phyloP scores from a whole-genome alignment of 2,329 filamentous ascomycete species.

The Incumbomyces delicatus region DNA sequence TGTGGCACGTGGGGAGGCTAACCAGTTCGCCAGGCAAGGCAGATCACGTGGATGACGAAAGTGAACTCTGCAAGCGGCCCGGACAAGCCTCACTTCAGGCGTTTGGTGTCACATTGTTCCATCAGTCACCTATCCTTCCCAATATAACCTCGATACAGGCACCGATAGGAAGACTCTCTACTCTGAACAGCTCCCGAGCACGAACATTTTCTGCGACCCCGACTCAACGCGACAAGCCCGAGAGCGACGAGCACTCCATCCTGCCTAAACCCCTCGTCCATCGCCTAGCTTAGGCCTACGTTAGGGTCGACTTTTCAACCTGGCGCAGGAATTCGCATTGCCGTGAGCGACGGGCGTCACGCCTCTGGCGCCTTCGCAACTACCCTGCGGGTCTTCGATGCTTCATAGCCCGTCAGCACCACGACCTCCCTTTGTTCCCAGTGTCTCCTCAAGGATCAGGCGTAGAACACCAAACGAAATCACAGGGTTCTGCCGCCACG shows the following conservation, averaged over 20 bases:
- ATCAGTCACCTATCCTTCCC: neutral
- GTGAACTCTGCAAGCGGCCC: neutral
- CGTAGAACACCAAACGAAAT: conserved; percentile 24
- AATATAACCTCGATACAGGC: neutral
- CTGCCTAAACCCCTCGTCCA: conserved; percentile 4
- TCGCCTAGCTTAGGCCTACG: neutral
- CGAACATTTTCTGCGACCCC: neutral
- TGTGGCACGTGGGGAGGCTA: too few relatives aligned
- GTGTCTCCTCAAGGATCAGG: conserved; percentile 32
- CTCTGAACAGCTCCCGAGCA: neutral
- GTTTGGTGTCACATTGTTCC: conserved; percentile 1
- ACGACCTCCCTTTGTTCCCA: conserved; percentile 30
- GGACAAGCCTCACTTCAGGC: neutral
- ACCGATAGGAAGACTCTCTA: neutral
- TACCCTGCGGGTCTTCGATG: conserved; percentile 10
- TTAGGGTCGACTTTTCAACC: neutral
- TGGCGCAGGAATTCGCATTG: neutral
- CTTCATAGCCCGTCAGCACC: conserved; percentile 7
- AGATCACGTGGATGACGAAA: too few relatives aligned
- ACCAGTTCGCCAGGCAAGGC: too few relatives aligned
- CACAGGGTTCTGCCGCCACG: conserved; percentile 10
- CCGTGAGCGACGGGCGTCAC: neutral
- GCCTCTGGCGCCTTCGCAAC: conserved; percentile 3
- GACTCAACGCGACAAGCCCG: neutral
- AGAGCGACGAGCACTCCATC: neutral